Base-by-base conservation (phyloP, 225 moss, liverwort and hornwort genomes). In the Physcomitrium patens region DNA sequence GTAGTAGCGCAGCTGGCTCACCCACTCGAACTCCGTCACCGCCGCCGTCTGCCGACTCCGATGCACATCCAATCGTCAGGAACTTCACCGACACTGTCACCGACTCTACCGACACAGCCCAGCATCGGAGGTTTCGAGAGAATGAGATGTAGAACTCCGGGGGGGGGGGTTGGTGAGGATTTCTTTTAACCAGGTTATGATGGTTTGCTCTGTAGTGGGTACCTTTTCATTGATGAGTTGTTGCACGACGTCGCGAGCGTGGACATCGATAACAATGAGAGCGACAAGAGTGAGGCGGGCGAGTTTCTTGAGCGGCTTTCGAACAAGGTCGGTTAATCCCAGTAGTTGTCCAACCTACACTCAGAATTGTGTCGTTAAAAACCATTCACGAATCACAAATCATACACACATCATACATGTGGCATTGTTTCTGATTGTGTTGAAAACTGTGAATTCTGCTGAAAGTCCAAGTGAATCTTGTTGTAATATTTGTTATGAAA, bases 181-280 rank as follows among this genome's bases (percentile, higher is more conserved):
- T 37, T 37, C 1, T 37, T 37, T 4, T 1, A 37, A n/a, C n/a
- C 7, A 2, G 5, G 4, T 4, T 37, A 15, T 63, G 9, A 4
- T 41, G 5, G 0, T 1, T 4, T 31, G 1, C 7, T 10, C 1
- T 20, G 19, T 5, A 7, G 63, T 9, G 7, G 23, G 8, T 79
- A 92, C 95, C 85, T 91, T 88, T 67, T 88, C 89, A 43, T 88
- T 84, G 26, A 92, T 92, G 13, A 95, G 87, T 68, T 91, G 87
- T 76, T 89, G 89, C 0, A 95, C 95, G 5, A 92, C 95, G 81
- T 95, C 95, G 17, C 92, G 92, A 10, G 95, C 92, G 73, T 92
- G 95, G 20, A 95, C 95, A 65, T 95, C 95, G 72, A 95, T 95
- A 12, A 95, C 92, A 78, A 95, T 95, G 11, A 95, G 83, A 44